phyloP scores from a whole-genome alignment of 768 basidiomycete species.

The Pulveroboletus sp. region DNA sequence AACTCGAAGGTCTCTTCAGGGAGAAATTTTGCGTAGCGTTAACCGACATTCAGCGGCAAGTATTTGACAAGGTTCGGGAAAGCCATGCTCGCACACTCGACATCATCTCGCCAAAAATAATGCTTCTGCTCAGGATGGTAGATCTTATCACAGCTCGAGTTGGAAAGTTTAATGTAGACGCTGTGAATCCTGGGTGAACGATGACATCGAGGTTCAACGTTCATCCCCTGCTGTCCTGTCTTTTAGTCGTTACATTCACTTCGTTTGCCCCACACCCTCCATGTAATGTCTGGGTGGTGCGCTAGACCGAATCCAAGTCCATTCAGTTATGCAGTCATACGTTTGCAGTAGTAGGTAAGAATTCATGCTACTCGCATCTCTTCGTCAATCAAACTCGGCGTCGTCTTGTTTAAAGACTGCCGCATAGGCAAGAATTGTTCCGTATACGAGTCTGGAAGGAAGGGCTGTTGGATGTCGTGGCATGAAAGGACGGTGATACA shows the following conservation, averaged over 20 bases:
- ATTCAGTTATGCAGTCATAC: conserved; percentile 14
- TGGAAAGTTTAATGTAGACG: conserved; percentile 17
- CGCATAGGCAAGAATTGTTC: conserved; percentile 84
- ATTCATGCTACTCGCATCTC: neutral
- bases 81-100: conserved; percentile 19
- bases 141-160: conserved; percentile 27
- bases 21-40: conserved; percentile 21
- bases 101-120: conserved; percentile 25
- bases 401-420: conserved; percentile 77
- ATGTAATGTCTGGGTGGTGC: neutral
- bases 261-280: neutral
- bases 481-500: conserved; percentile 3
- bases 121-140: conserved; percentile 28
- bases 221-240: neutral
- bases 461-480: neutral
- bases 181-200: conserved; percentile 3
- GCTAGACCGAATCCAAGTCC: conserved; percentile 1
- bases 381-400: conserved; percentile 66
- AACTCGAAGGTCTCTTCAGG: conserved; percentile 23
- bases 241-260: neutral
- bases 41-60: conserved; percentile 20
- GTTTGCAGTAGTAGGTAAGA: conserved; percentile 9
- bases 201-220: neutral
- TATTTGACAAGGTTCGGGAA: conserved; percentile 21
- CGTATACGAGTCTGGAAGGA: conserved; percentile 67